Evolutionary conservation across 495 filamentous ascomycete species (phyloP), one percentile per base, ranked within the genome.

Genomic region (Cladorrhinum samala): DNA sequence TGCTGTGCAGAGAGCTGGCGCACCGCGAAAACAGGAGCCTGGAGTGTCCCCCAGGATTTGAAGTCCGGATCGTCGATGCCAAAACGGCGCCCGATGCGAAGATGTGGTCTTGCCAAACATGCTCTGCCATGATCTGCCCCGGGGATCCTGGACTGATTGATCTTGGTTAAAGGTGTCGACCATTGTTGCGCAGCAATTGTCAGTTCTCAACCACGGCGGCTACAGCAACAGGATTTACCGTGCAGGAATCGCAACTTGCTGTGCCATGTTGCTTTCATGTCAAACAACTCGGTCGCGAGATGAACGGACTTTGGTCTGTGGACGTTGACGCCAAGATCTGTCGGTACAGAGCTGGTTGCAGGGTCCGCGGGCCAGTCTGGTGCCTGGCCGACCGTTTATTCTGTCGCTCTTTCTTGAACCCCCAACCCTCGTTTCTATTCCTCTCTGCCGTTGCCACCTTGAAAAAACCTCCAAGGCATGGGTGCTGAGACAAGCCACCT

Each of bases 401-500:
- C 8, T 23, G 24, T 2, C 9, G 50, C 43, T 38, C 9, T 39
- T 6, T 45, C 27, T 45, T 45, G 24, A 23, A 27, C 43, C 49
- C 49, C 44, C 46, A 50, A 47, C 40, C 36, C 30, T 33, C n/a
- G n/a, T n/a, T 45, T 50, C 40, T 47, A 13, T 18, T 27, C 24
- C 45, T 9, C 9, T 23, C 14, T 20, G 45, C 50, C 27, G 42
- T 60, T 60, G 55, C 59, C 59, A 58, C 57, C 52, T 46, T 46
- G 50, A 47, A 42, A 46, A 39, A n/a, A 23, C 17, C n/a, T 30
- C 30, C 42, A 36, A 24, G 54, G 55, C 54, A 49, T 53, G 49
- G 54, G 53, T 56, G 49, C 40, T 67, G 64, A 67, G 62, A 69
- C 64, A 67, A 65, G 62, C 61, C 64, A 67, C 64, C 67, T 63